phyloP scores from a whole-genome alignment of 2,329 filamentous ascomycete species.

The Pseudonectria buxi region DNA sequence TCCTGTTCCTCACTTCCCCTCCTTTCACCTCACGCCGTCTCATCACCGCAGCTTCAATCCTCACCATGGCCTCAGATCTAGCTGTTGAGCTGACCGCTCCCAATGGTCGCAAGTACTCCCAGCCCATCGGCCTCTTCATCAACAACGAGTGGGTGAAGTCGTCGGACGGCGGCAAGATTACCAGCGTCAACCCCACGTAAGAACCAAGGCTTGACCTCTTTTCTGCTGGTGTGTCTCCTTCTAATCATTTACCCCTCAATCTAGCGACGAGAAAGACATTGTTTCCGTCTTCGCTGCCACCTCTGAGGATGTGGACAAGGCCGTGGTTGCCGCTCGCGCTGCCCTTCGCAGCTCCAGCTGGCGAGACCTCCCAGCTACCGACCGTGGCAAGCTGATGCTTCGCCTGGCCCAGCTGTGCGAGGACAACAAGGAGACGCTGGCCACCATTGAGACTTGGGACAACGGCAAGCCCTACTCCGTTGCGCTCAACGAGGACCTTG shows the following conservation, averaged over 20 bases:
- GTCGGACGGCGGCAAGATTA: conserved; percentile 48
- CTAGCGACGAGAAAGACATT: conserved; percentile 27
- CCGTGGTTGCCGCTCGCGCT: conserved; percentile 46
- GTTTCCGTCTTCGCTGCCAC: conserved; percentile 26
- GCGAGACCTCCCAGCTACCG: conserved; percentile 59
- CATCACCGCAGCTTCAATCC: background rate
- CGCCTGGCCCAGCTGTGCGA: conserved; percentile 67
- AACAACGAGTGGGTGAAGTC: conserved; percentile 67
- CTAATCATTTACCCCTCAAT: conserved; percentile 18
- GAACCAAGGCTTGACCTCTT: conserved; percentile 24
- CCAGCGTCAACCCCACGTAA: conserved; percentile 50
- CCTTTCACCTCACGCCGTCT: background rate
- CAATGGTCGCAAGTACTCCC: conserved; percentile 61
- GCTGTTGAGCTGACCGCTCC: conserved; percentile 27
- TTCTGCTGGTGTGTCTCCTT: fast-evolving
- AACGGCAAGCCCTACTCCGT: conserved; percentile 64
- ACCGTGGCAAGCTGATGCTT: conserved; percentile 62
- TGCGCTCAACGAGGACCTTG: conserved; percentile 59
- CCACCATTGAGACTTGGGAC: conserved; percentile 69
- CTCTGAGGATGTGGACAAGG: conserved; percentile 25
- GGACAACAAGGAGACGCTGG: conserved; percentile 45
- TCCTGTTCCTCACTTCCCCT: no score
- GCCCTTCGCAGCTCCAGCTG: conserved; percentile 63
- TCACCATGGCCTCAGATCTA: conserved; percentile 15
- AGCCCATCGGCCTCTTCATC: conserved; percentile 68